Evolutionary conservation across 768 basidiomycete species (phyloP).

Genomic region (Boletus rex-veris): DNA sequence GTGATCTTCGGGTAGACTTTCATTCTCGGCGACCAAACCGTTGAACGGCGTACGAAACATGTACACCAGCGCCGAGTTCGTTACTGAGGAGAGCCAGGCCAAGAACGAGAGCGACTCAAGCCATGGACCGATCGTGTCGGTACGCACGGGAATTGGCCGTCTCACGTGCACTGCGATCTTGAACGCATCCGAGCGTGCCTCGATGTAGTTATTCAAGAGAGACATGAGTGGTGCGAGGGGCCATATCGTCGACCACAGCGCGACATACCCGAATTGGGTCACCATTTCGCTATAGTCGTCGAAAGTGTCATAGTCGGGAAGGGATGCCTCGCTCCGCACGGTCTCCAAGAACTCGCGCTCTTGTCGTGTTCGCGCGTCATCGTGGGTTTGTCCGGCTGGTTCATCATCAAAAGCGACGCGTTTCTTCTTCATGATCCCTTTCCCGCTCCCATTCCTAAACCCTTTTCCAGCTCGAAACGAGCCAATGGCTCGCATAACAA

Average conservation of each 20-base stretch:
- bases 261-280: conserved; percentile 90
- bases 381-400: conserved; percentile 26
- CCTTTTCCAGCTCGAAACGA: conserved; percentile 47
- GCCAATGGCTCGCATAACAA: conserved; percentile 57
- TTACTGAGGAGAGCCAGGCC: conserved; percentile 85
- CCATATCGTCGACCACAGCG: conserved; percentile 93
- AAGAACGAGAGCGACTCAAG: conserved; percentile 83
- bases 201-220: conserved; percentile 88
- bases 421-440: conserved; percentile 47
- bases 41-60: conserved; percentile 63
- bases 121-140: conserved; percentile 94
- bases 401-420: conserved; percentile 73
- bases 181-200: conserved; percentile 91
- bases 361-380: conserved; percentile 40
- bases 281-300: conserved; percentile 97
- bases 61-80: conserved; percentile 87
- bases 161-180: conserved; percentile 86
- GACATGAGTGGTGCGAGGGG: conserved; percentile 88
- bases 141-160: conserved; percentile 81
- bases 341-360: conserved; percentile 79
- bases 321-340: conserved; percentile 70
- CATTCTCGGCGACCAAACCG: not conserved
- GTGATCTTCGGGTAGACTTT: conserved; percentile 11
- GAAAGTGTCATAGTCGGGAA: conserved; percentile 80
- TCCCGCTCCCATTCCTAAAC: conserved; percentile 23